Base-by-base conservation (phyloP, 768 basidiomycete genomes). In the Dacryopinax primogenitus region DNA sequence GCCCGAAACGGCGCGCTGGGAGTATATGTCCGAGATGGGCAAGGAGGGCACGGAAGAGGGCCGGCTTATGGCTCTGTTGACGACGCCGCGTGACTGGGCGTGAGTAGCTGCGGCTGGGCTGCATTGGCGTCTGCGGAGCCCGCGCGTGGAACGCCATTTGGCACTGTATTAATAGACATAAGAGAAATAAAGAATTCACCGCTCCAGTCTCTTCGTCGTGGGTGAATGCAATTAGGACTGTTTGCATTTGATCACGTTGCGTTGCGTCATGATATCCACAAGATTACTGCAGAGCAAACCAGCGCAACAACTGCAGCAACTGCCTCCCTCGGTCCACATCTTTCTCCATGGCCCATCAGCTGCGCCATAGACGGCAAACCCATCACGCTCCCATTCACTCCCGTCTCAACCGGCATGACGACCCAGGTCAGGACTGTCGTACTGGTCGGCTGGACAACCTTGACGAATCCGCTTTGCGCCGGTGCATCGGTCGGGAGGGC, bases 1-100 rank as follows among this genome's bases (percentile, higher is more conserved):
- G 63, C 92, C 92, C 0, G 86, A 92, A 75, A 87, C 84, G 3
- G 89, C 88, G 28, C 80, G 89, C 68, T 94, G 91, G 91, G 92
- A 94, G 75, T 94, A 93, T 73, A 86, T 86, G 83, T 79, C 83
- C 2, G 86, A 89, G 6, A 74, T 92, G 68, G 90, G 87, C 1
- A 78, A 84, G 32, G 78, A 75, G 66, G 84, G 81, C 0, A 84
- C 84, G 11, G 82, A 83, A 65, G 92, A 93, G 72, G 86, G 81
- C 18, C 79, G 80, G 63, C 70, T 92, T 34, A 68, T 89, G 34
- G 76, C 79, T 33, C 82, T 86, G 0, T 74, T 94, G 66, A 83
- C 77, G 72, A 79, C 76, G 35, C 86, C 90, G 1, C 78, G 72
- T 65, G 81, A 84, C 15, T 92, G 89, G 90, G 83, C 12, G 79